phyloP scores from a whole-genome alignment of 75 land plant genomes.

The Selaginella tamariscina region DNA sequence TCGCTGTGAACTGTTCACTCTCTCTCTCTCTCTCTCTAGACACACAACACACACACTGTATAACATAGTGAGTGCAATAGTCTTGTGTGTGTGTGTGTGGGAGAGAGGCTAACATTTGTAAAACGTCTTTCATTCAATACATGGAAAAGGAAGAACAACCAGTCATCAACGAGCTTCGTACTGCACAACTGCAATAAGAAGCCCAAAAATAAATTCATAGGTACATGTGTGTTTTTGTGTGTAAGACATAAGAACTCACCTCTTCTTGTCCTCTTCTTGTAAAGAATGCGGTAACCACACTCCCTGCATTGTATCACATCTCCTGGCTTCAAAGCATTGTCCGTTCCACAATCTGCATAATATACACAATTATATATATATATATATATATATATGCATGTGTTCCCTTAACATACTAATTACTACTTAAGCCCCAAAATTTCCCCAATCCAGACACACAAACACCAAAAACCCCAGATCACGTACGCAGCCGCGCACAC shows the following conservation, averaged over 20 bases:
- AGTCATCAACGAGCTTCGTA: slow-evolving; percentile 39
- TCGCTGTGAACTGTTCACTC: too few species aligned
- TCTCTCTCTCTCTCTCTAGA: too few species aligned
- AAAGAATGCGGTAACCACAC: slow-evolving; percentile 84
- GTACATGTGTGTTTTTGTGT: neutral
- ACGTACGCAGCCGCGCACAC: too few species aligned
- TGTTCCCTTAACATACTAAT: neutral
- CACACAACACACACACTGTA: too few species aligned
- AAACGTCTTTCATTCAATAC: too few species aligned
- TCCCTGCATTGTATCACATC: slow-evolving; percentile 94
- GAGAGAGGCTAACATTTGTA: too few species aligned
- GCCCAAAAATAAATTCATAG: neutral
- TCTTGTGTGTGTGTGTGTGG: too few species aligned
- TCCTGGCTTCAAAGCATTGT: slow-evolving; percentile 73
- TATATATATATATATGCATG: neutral
- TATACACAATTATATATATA: neutral
- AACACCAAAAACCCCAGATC: neutral
- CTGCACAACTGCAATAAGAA: slow-evolving; percentile 26
- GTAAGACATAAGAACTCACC: slow-evolving; percentile 32
- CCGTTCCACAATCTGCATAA: slow-evolving; percentile 66
- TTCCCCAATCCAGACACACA: neutral
- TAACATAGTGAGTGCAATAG: too few species aligned
- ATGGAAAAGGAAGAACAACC: slow-evolving; percentile 72
- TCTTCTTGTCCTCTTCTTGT: slow-evolving; percentile 85
- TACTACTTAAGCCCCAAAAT: neutral